Evolutionary conservation across 2,329 filamentous ascomycete species (phyloP), one percentile per base, ranked within the genome.

Genomic region (Hypoxylon sp.): DNA sequence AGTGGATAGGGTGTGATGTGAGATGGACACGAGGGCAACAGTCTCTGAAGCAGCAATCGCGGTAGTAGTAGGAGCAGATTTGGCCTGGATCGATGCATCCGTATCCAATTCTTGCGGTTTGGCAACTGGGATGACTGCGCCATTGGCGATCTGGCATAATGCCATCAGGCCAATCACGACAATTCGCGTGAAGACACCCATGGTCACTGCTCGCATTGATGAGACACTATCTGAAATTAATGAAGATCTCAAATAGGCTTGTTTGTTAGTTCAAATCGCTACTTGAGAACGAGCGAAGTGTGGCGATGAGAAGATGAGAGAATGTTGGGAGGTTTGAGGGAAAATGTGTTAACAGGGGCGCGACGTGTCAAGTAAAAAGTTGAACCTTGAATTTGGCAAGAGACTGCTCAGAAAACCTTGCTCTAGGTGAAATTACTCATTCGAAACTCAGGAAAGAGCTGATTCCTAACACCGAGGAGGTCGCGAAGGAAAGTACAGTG

Each of bases 91-190:
- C 29, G 24, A 8, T 8, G 60, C 22, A 14, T 19, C 24, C 11
- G 52, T 8, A 22, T 42, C 19, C 9, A 35, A 3, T 26, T 33
- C 63, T 50, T 64, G 57, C 52, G 35, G 53, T 19, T 63, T 26
- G 22, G 14, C 42, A 44, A 24, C 19, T 35, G 59, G 50, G 24
- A 48, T 19, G 24, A 50, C 65, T 35, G 64, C 51, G 37, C 51
- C 67, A 9, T 58, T 37, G 13, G 31, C 52, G 55, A 69, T 47
- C 24, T 71, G 58, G 69, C 54, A 71, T 48, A 73, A 29, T 51
- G 67, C 73, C 69, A 74, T 46, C 44, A 74, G 51, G 68, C 63
- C 57, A 50, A 53, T 24, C 39, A 73, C 52, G 53, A 74, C 46
- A 51, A 70, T 67, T 57, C 24, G 54, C 35, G 55, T 2, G 33